Conservation (phyloP, 1,284 basidiomycete genomes). For the Rhodotorula sp. region DNA sequence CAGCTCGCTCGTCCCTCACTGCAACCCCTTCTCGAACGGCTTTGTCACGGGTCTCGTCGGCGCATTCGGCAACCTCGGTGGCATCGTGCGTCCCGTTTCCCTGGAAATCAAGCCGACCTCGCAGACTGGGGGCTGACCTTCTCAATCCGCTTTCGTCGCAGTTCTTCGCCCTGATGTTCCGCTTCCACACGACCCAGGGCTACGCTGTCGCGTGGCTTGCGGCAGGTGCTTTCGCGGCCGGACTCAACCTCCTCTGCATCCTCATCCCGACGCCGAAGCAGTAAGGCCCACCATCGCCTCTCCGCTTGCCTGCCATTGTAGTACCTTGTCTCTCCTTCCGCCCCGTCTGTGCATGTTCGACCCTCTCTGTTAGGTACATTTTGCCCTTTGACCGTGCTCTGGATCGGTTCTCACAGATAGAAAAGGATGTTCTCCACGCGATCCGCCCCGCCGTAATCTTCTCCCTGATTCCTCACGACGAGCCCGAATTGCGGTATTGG, state of each 20-base stretch:
- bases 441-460: too few relatives aligned
- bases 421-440: too few relatives aligned
- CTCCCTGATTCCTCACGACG: too few relatives aligned
- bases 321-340: not conserved
- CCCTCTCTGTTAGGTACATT: too few relatives aligned
- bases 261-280: conserved; percentile 13
- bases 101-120: not conserved
- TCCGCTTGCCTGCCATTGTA: not conserved
- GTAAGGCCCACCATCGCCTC: not conserved
- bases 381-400: too few relatives aligned
- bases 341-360: not conserved
- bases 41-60: conserved; percentile 58
- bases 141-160: too few relatives aligned
- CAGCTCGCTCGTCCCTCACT: conserved; percentile 53
- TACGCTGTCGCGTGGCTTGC: conserved; percentile 18
- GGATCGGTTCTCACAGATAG: too few relatives aligned
- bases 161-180: conserved; percentile 52
- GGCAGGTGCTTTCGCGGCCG: conserved; percentile 18
- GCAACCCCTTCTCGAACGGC: conserved; percentile 23
- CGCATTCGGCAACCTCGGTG: conserved; percentile 60
- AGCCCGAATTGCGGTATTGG: too few relatives aligned
- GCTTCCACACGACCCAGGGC: conserved; percentile 54
- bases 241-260: conserved; percentile 19
- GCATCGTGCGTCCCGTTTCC: conserved; percentile 55
- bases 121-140: not conserved